Conservation (phyloP, 768 basidiomycete species). For the Kwoniella sp. region DNA sequence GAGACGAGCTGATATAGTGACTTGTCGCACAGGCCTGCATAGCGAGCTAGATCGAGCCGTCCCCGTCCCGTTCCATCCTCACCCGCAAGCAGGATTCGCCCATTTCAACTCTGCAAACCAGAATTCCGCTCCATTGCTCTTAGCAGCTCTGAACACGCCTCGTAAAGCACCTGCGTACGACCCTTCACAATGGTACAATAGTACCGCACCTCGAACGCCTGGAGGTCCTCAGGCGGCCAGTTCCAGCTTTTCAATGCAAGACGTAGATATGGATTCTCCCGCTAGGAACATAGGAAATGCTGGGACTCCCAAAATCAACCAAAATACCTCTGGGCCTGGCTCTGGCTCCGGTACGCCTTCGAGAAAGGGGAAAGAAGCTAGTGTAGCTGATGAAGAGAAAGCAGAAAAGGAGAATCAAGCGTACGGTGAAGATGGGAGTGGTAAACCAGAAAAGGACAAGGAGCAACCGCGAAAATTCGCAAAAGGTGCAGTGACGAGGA, state of each 20-base stretch:
- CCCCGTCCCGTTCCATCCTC: conserved; percentile 24
- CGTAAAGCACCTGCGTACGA: conserved; percentile 24
- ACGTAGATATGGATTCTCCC: conserved; percentile 38
- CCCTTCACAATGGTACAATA: conserved; percentile 22
- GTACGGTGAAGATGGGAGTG: conserved; percentile 1
- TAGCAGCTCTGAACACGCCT: conserved; percentile 21
- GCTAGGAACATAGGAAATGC: conserved; percentile 14
- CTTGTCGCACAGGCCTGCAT: conserved; percentile 32
- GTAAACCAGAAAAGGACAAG: too few relatives aligned
- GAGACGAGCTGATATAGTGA: conserved; percentile 10
- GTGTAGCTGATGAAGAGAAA: conserved; percentile 12
- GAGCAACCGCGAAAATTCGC: conserved; percentile 28
- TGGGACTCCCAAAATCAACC: background rate
- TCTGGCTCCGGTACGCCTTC: too few relatives aligned
- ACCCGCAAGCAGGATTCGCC: conserved; percentile 18
- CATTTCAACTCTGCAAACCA: conserved; percentile 26
- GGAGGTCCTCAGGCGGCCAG: too few relatives aligned
- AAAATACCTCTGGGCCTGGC: background rate
- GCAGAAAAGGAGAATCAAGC: conserved; percentile 10
- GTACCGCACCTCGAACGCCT: conserved; percentile 12
- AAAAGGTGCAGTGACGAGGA: conserved; percentile 32
- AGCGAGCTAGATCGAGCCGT: conserved; percentile 34
- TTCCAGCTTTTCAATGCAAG: conserved; percentile 8
- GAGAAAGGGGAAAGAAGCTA: conserved; percentile 19
- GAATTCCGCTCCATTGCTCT: conserved; percentile 15